Evolutionary conservation across 768 basidiomycete species (phyloP).

Genomic region (Termitomyces sp.): DNA sequence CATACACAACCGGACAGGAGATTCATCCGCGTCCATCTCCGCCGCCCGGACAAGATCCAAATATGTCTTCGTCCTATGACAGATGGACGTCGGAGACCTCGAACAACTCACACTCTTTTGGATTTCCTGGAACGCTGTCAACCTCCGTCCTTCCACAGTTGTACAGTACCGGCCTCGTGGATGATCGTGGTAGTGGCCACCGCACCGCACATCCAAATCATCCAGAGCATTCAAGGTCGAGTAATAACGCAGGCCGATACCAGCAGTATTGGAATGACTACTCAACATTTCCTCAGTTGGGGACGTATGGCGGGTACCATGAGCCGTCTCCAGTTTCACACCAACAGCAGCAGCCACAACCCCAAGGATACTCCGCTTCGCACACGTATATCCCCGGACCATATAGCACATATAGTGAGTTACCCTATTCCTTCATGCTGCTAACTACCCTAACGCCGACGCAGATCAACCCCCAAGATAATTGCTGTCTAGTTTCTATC

Average conservation of each 20-base stretch:
- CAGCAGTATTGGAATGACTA: conserved; percentile 56
- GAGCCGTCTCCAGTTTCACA: conserved; percentile 10
- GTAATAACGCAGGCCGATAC: conserved; percentile 27
- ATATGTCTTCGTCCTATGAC: conserved; percentile 27
- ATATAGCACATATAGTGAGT: conserved; percentile 23
- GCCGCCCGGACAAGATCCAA: neutral
- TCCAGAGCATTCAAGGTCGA: conserved; percentile 13
- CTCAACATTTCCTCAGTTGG: conserved; percentile 45
- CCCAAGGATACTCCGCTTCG: conserved; percentile 10
- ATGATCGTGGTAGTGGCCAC: conserved; percentile 28
- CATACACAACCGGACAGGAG: conserved; percentile 10
- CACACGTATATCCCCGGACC: conserved; percentile 22
- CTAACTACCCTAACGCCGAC: neutral
- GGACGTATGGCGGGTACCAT: conserved; percentile 29
- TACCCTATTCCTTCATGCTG: neutral
- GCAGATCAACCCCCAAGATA: conserved; percentile 10
- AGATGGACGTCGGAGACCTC: conserved; percentile 36
- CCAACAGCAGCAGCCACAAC: conserved; percentile 12
- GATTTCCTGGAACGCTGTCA: conserved; percentile 47
- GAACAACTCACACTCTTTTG: conserved; percentile 19
- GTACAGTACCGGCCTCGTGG: conserved; percentile 68
- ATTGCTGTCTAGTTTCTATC: neutral
- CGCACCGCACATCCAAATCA: conserved; percentile 3
- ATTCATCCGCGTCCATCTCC: conserved; percentile 2
- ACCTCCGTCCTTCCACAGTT: conserved; percentile 72